phyloP scores from a whole-genome alignment of 2,329 filamentous ascomycete species.

The Fusarium papillatum region DNA sequence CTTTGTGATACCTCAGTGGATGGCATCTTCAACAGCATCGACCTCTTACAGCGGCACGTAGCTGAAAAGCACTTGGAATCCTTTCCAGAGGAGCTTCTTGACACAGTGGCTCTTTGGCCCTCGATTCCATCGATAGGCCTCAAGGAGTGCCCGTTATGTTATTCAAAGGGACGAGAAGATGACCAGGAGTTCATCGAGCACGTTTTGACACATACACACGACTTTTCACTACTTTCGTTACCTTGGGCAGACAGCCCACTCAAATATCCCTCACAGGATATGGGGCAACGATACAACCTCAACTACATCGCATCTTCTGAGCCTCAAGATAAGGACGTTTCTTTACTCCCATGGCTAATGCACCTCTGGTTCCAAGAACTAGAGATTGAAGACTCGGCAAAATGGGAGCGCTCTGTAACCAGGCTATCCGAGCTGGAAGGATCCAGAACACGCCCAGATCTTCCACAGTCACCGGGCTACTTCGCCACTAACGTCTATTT shows the following conservation, averaged over 20 bases:
- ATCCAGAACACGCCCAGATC: neutral
- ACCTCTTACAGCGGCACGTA: neutral
- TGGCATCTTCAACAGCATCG: neutral
- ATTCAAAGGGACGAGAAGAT: neutral
- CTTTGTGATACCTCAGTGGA: neutral
- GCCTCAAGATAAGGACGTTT: no score
- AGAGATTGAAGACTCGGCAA: neutral
- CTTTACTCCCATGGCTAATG: no score
- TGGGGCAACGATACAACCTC: neutral
- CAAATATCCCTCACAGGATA: neutral
- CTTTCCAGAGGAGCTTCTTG: neutral
- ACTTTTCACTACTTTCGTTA: neutral
- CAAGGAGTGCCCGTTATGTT: neutral
- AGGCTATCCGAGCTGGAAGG: neutral
- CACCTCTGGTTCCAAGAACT: neutral
- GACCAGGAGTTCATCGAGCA: neutral
- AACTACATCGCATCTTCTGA: neutral
- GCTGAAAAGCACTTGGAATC: neutral
- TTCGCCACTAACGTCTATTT: neutral
- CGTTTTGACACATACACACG: neutral
- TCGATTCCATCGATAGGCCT: neutral
- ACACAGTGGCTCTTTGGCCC: neutral
- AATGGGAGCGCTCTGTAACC: neutral
- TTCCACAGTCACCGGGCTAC: neutral
- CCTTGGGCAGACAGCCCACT: neutral